Base-by-base conservation (phyloP, 148 eudicot genomes). In the Cornus suecica region DNA sequence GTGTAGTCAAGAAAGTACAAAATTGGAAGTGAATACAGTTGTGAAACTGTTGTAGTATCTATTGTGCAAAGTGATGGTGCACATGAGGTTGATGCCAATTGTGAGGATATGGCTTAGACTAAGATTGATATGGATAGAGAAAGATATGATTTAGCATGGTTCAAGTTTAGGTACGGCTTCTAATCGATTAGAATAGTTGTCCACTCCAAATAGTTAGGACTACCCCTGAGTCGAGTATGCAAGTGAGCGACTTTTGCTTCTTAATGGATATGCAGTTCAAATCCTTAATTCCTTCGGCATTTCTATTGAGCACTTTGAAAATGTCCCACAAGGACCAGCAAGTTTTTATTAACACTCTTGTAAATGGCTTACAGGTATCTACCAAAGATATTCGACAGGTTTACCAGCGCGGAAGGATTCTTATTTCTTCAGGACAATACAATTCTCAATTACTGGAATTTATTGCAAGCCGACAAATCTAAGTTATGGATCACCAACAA, bases 371-470 rank as follows among this genome's bases (percentile, higher is more conserved):
- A 16, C 90, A 92, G 97, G 89, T 88, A 90, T 75, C 83, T 91
- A 68, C 95, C 92, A 28, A 84, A 75, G 26, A 75, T 85, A 83
- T 86, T 93, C 74, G 84, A 78, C 72, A 83, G 96, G 83, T 91
- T 88, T 77, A 45, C 87, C 25, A 87, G 90, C 68, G 91, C 94
- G 1, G 98, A 93, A 73, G 98, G 98, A 75, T 91, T 93, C 83
- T 77, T 93, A 25, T 88, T 93, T 82, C 90, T 93, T 34, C 87
- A 89, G 67, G 98, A 91, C 64, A 74, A 93, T 75, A 93, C 98
- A 25, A 69, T 93, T 81, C 96, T 93, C 75, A 93, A 93, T 79
- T 93, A 93, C 83, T 93, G 98, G 98, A 93, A 91, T 82, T 84
- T 93, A 77, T 62, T 89, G 73, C 92, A 88, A 83, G 98, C 98